phyloP scores from a whole-genome alignment of 2,329 filamentous ascomycete species.

The Lachnum nothofagi region DNA sequence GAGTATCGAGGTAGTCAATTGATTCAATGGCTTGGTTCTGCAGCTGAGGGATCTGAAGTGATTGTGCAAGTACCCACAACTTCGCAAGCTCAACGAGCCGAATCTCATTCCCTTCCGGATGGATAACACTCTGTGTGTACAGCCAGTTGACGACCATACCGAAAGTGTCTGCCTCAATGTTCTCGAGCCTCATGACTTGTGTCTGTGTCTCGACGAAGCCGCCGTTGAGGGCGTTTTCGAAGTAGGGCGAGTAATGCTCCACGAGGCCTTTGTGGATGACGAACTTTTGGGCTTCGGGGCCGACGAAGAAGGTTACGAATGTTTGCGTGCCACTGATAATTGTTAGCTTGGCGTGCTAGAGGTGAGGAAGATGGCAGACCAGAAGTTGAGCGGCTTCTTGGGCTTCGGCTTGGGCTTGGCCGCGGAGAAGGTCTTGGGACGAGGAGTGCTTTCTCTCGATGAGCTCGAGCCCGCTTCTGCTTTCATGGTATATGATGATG shows the following conservation, averaged over 20 bases:
- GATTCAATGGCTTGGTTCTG: slow-evolving; percentile 9
- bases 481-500: not conserved
- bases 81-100: not conserved
- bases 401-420: not conserved
- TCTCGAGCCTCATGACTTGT: not conserved
- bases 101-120: not conserved
- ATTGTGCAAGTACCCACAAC: slow-evolving; percentile 9
- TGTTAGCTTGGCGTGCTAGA: too few relatives aligned
- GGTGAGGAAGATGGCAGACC: too few relatives aligned
- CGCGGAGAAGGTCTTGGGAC: not conserved
- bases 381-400: not conserved
- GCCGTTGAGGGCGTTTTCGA: slow-evolving; percentile 3
- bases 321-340: not conserved
- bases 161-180: not conserved
- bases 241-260: slow-evolving; percentile 5
- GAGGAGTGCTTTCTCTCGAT: not conserved
- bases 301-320: not conserved
- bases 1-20: not conserved
- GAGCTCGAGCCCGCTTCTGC: not conserved
- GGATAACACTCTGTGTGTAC: not conserved
- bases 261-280: slow-evolving; percentile 1
- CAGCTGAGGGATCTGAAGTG: slow-evolving; percentile 7
- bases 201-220: not conserved
- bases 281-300: not conserved
- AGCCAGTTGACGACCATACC: slow-evolving; percentile 7